Conservation (phyloP, 2,329 filamentous ascomycete genomes). For the Rhexocercosporidium sp. region DNA sequence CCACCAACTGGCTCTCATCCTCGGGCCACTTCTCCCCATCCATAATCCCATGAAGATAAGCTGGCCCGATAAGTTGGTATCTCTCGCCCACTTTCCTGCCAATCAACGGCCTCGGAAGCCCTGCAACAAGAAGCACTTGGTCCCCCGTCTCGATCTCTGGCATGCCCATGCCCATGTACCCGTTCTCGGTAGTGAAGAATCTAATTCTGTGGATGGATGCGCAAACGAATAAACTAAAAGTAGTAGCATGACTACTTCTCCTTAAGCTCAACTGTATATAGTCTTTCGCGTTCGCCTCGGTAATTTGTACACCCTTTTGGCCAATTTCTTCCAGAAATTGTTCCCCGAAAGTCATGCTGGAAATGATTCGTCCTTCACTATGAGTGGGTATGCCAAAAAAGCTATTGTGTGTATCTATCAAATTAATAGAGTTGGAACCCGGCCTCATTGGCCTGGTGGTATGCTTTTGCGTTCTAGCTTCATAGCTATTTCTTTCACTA, state of each 20-base stretch:
- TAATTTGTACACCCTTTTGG: not conserved
- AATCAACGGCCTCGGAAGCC: not conserved
- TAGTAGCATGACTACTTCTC: not conserved
- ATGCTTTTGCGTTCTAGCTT: no score
- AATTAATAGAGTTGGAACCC: no score
- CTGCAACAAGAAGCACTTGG: constrained; percentile 1
- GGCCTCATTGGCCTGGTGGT: no score
- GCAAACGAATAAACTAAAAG: not conserved
- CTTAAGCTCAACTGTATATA: not conserved
- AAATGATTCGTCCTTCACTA: not conserved
- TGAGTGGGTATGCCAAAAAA: no score
- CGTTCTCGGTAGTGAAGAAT: not conserved
- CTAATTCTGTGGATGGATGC: no score
- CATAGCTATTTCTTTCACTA: no score
- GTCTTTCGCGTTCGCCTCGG: no score
- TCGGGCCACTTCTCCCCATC: constrained; percentile 6
- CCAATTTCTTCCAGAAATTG: not conserved
- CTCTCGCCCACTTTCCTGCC: not conserved
- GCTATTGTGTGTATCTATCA: no score
- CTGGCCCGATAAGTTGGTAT: not conserved
- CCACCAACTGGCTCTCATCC: not conserved
- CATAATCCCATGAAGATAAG: constrained; percentile 10
- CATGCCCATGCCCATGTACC: not conserved
- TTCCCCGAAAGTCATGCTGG: not conserved
- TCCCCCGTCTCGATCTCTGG: not conserved